These are phyloP conservation scores for Ophiostoma novo-ulmi DNA, from an alignment of 2,329 filamentous ascomycete genomes.

Conservation along the genomic window DNA sequence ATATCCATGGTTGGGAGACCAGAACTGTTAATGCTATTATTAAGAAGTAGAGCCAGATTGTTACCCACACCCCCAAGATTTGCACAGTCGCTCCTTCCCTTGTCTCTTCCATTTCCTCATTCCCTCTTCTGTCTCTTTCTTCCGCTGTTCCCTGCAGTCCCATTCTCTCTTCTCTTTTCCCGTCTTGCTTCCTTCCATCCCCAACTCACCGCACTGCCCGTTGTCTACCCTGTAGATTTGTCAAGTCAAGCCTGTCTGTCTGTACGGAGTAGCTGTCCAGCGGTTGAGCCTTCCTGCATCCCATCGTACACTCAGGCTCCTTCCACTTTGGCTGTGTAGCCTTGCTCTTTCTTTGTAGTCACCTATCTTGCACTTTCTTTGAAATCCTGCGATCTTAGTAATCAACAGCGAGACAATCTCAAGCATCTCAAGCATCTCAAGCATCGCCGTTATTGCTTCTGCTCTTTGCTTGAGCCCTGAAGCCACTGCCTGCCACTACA, in stretches of 20 bases:
- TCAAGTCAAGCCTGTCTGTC: not conserved
- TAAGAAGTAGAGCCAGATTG: not conserved
- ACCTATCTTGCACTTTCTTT: not conserved
- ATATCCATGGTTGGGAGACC: not conserved
- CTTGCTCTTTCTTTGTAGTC: not conserved
- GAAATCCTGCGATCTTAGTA: not conserved
- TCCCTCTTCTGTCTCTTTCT: not conserved
- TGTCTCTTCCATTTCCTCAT: not conserved
- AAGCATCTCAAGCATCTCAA: not conserved
- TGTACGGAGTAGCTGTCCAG: not conserved
- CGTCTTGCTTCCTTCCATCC: not conserved
- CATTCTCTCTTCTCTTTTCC: not conserved
- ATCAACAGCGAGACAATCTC: not conserved
- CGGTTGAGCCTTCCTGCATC: not conserved
- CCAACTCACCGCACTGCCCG: not conserved
- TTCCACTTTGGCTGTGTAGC: not conserved
- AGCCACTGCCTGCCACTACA: not conserved
- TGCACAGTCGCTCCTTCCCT: not conserved
- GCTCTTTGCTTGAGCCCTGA: too few relatives aligned
- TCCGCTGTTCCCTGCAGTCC: not conserved
- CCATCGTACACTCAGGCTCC: not conserved
- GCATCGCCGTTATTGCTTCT: not conserved
- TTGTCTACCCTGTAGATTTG: not conserved
- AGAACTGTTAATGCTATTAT: not conserved
- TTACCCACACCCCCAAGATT: slow-evolving; percentile 1